Percentiles rank a stretch among this genome's conserved stretches.
phyloP scores from a whole-genome alignment of 257 asterid species.

The Scutellaria baicalensis region DNA sequence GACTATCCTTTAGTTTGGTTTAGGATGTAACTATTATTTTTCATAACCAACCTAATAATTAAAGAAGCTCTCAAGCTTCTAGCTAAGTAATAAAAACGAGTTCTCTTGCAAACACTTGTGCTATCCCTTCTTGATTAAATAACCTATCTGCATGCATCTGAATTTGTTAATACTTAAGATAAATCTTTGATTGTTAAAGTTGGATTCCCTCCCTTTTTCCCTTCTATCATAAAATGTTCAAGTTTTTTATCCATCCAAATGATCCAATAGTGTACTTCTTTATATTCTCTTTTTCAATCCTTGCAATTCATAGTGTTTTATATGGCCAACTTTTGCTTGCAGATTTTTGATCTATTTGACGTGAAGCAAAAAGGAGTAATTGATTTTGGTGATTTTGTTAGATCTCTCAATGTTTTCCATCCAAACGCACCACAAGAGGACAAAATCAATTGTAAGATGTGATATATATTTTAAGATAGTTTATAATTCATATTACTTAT shows the following conservation, averaged over 20 bases:
- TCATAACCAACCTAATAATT: neutral
- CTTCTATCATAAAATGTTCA: neutral
- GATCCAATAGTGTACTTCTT: neutral
- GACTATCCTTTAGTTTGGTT: neutral
- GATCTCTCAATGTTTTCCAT: conserved; percentile 91
- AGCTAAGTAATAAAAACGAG: neutral
- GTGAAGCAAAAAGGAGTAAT: conserved; percentile 93
- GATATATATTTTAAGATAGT: neutral
- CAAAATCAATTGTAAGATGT: conserved; percentile 73
- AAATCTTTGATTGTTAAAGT: neutral
- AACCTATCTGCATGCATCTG: neutral
- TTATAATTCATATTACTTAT: neutral
- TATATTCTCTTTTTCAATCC: neutral
- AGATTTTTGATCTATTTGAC: conserved; percentile 95
- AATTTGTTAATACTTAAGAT: neutral
- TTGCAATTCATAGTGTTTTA: neutral
- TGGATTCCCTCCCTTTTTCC: neutral
- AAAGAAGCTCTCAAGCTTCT: neutral
- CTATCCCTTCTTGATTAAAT: neutral
- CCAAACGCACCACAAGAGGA: conserved; percentile 93
- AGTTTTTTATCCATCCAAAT: neutral
- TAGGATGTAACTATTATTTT: neutral
- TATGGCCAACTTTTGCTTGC: conserved; percentile 20
- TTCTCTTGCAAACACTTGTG: neutral
- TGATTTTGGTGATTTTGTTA: conserved; percentile 95